Evolutionary conservation across 306 rosid species (phyloP).

Genomic region (Malus asiatica): DNA sequence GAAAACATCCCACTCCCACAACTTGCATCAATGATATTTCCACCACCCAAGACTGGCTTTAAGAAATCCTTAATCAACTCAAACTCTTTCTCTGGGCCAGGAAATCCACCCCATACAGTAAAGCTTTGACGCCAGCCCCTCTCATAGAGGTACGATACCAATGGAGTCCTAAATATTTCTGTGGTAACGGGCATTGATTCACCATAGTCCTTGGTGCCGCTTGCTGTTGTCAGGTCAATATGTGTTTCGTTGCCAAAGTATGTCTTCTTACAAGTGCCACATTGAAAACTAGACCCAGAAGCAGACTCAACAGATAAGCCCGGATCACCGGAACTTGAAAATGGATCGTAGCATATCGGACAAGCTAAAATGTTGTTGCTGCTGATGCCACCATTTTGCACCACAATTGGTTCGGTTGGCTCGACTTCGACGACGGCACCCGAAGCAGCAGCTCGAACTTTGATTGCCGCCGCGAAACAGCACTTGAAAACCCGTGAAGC

Average conservation of each 20-base stretch:
- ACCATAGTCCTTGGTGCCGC: conserved; percentile 51
- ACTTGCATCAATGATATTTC: too few species aligned
- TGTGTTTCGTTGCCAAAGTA: conserved; percentile 57
- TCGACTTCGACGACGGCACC: conserved; percentile 28
- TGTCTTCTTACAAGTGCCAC: conserved; percentile 69
- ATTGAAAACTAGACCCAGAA: conserved; percentile 52
- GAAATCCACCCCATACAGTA: conserved; percentile 61
- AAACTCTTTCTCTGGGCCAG: conserved; percentile 96
- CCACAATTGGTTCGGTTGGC: conserved; percentile 23
- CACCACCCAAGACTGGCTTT: too few species aligned
- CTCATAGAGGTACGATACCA: conserved; percentile 79
- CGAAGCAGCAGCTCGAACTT: conserved; percentile 43
- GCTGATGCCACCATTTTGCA: conserved; percentile 33
- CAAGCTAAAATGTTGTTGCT: conserved; percentile 57
- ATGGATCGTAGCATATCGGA: conserved; percentile 60
- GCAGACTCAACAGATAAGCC: conserved; percentile 45
- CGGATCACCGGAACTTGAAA: conserved; percentile 27
- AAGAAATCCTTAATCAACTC: conserved; percentile 60
- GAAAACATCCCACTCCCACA: too few species aligned
- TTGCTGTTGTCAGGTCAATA: conserved; percentile 51
- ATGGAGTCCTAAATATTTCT: conserved; percentile 75
- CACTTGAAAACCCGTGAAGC: conserved; percentile 14
- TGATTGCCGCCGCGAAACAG: conserved; percentile 12
- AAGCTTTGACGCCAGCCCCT: conserved; percentile 97
- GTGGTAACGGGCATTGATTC: conserved; percentile 68